phyloP scores from a whole-genome alignment of 352 stramenopile species.

The Vaucheria bursata region DNA sequence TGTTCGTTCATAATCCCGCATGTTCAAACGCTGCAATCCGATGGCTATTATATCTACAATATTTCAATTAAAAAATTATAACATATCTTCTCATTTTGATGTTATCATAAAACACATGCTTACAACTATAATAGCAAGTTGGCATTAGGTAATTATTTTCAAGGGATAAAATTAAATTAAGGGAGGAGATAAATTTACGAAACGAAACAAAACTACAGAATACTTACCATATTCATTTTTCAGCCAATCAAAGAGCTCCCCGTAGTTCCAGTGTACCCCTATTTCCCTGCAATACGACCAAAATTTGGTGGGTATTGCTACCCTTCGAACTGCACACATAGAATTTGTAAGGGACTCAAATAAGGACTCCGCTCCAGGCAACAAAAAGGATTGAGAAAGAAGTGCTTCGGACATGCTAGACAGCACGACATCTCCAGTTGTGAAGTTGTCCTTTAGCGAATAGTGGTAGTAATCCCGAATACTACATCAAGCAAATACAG shows the following conservation, averaged over 20 bases:
- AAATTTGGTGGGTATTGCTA: neutral
- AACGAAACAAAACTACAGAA: too few relatives aligned
- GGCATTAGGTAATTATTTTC: too few relatives aligned
- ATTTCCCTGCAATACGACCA: neutral
- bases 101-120: too few relatives aligned
- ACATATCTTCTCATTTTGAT: too few relatives aligned
- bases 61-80: too few relatives aligned
- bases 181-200: too few relatives aligned
- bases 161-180: too few relatives aligned
- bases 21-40: too few relatives aligned
- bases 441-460: neutral
- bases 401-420: neutral
- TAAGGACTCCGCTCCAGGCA: neutral
- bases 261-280: neutral
- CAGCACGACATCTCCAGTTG: neutral
- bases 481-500: too few relatives aligned
- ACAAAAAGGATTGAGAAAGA: neutral
- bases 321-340: neutral
- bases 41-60: too few relatives aligned
- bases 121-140: too few relatives aligned
- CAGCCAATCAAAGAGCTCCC: neutral
- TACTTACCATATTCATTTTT: neutral
- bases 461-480: neutral
- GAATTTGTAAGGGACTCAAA: neutral
- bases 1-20: too few relatives aligned